phyloP scores from a whole-genome alignment of 768 basidiomycete genomes.

The Boletus barrowsii region DNA sequence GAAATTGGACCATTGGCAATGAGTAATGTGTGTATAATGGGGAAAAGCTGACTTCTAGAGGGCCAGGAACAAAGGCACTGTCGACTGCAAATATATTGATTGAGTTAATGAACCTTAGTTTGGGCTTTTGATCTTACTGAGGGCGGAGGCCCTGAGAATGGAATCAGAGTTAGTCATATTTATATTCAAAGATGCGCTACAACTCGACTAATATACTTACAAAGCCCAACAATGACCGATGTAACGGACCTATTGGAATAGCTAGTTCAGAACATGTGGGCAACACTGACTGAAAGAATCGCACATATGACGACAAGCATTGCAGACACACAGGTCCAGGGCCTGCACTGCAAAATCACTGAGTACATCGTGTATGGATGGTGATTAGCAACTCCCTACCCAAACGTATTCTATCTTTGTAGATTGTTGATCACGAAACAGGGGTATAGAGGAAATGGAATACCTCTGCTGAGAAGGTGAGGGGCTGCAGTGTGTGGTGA shows the following conservation, averaged over 20 bases:
- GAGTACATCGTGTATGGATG: neutral
- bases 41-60: neutral
- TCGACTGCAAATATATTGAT: neutral
- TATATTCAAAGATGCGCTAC: neutral
- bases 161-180: neutral
- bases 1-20: neutral
- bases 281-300: neutral
- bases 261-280: neutral
- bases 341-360: neutral
- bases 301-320: neutral
- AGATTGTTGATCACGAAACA: neutral
- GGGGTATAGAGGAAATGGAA: neutral
- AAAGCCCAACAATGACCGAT: neutral
- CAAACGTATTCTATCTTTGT: neutral
- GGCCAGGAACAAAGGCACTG: neutral
- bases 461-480: neutral
- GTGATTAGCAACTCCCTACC: neutral
- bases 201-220: neutral
- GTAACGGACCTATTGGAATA: neutral
- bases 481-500: neutral
- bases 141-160: neutral
- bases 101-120: neutral
- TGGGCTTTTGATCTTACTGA: neutral
- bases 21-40: neutral
- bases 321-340: neutral